Evolutionary conservation across 192 early-diverging fungal species (phyloP).

Genomic region (Coemansia sp.): DNA sequence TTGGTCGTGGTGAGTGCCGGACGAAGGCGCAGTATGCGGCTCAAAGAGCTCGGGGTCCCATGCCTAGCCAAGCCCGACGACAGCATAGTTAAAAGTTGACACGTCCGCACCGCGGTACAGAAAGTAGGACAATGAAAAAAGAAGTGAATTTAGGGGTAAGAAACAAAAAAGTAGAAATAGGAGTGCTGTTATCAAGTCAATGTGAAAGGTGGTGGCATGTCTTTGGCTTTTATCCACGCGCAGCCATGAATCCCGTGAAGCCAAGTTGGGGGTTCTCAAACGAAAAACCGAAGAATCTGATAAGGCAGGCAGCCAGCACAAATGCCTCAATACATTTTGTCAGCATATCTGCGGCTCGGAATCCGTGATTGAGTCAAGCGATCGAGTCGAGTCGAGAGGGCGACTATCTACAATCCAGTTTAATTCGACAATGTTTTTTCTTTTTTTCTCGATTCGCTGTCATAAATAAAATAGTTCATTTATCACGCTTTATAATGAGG

Average conservation of each 20-base stretch:
- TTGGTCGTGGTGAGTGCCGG: background rate
- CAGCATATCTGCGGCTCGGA: background rate
- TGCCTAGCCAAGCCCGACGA: background rate
- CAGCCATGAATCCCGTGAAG: background rate
- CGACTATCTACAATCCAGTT: background rate
- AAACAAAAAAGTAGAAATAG: background rate
- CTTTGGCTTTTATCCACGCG: background rate
- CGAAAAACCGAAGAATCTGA: too few species aligned
- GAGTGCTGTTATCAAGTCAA: background rate
- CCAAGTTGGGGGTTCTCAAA: too few species aligned
- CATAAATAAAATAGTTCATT: background rate
- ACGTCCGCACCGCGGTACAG: background rate
- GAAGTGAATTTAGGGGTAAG: background rate
- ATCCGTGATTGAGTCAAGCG: background rate
- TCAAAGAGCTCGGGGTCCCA: background rate
- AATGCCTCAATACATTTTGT: too few species aligned
- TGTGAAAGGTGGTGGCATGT: background rate
- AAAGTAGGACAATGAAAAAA: too few species aligned
- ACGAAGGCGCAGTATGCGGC: background rate
- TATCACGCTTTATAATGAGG: conserved; percentile 22
- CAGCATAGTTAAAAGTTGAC: background rate
- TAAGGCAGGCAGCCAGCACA: too few species aligned
- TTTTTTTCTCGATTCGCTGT: background rate
- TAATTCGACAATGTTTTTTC: background rate
- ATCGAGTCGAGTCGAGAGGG: background rate